These are phyloP conservation scores for Saturnispora gosingensis DNA, from an alignment of 805 yeast genomes.

Conservation along the genomic window DNA sequence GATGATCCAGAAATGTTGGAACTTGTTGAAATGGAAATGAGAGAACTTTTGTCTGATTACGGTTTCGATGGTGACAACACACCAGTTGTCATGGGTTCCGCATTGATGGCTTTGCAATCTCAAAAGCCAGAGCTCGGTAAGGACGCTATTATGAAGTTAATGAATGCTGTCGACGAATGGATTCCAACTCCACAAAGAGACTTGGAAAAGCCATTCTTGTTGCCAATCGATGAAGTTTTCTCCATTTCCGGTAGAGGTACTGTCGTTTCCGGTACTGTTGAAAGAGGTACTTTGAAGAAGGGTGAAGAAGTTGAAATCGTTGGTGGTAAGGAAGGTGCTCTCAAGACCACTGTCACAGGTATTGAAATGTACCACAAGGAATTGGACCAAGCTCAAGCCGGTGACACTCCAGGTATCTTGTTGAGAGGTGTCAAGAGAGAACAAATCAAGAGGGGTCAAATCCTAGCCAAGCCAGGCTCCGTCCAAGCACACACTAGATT, in stretches of 20 bases:
- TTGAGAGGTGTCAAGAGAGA: constrained; percentile 98
- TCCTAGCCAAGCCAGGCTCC: constrained; percentile 84
- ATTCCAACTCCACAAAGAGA: constrained; percentile 97
- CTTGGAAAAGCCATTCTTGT: constrained; percentile 88
- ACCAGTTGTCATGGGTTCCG: constrained; percentile 98
- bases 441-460: constrained; percentile 96
- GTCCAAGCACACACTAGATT: constrained; percentile 89
- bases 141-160: constrained; percentile 70
- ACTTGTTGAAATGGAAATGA: constrained; percentile 99
- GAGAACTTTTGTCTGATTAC: constrained; percentile 82
- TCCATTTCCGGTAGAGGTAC: constrained; percentile 99
- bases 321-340: constrained; percentile 77
- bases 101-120: constrained; percentile 90
- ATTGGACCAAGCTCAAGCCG: constrained; percentile 94
- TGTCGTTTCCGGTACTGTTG: constrained; percentile 97
- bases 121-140: constrained; percentile 86
- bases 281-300: constrained; percentile 94
- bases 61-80: constrained; percentile 98
- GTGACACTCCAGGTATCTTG: constrained; percentile 97
- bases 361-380: constrained; percentile 99
- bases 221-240: constrained; percentile 96
- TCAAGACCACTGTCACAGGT: constrained; percentile 94
- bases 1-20: constrained; percentile 99
- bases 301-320: constrained; percentile 98
- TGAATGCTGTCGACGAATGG: constrained; percentile 87